Evolutionary conservation across 768 basidiomycete genomes (phyloP).

Genomic region (Leccinum ochraceum): DNA sequence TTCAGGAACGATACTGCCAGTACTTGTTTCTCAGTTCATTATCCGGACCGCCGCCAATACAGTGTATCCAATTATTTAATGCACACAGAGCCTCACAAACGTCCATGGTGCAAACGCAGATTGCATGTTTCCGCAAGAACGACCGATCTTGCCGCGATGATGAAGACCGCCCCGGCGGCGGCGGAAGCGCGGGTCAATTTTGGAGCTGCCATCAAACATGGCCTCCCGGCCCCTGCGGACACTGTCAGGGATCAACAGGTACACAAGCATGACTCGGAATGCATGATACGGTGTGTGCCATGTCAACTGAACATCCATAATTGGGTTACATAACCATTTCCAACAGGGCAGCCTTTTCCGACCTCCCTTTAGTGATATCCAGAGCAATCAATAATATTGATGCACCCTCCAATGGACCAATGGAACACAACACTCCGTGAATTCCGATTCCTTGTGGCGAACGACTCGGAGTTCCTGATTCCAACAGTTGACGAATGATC

Average conservation of each 20-base stretch:
- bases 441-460: background rate
- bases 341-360: background rate
- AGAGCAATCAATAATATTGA: too few species aligned
- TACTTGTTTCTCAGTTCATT: background rate
- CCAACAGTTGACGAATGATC: background rate
- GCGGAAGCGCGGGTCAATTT: background rate
- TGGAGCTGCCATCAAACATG: background rate
- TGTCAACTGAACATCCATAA: background rate
- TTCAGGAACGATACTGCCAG: background rate
- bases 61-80: background rate
- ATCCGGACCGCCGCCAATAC: background rate
- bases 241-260: constrained; percentile 10
- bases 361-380: too few species aligned
- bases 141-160: constrained; percentile 11
- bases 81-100: background rate
- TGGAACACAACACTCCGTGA: background rate
- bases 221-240: background rate
- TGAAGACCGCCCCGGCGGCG: background rate
- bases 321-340: background rate
- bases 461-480: background rate
- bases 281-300: background rate
- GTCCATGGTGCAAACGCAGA: background rate
- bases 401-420: background rate
- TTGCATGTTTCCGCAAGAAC: background rate
- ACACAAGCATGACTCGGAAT: background rate